These are phyloP conservation scores for Adansonia madagascariensis DNA, from an alignment of 441 rosid genomes.

Conservation along the genomic window DNA sequence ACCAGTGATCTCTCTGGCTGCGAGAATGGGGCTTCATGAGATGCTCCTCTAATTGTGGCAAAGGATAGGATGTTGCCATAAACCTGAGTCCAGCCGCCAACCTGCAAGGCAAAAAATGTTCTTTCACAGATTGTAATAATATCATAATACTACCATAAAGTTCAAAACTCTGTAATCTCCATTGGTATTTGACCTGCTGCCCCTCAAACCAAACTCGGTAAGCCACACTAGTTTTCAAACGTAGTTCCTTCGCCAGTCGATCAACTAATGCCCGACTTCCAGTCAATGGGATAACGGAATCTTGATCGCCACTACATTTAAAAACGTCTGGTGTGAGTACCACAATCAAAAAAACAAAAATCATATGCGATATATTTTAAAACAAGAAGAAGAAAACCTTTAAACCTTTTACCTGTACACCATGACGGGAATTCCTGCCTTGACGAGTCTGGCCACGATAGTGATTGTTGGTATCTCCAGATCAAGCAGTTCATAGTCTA, in stretches of 20 bases:
- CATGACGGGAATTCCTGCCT: conserved; percentile 77
- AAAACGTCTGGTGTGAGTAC: conserved; percentile 10
- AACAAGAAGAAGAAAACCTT: conserved; percentile 12
- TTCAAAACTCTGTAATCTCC: not conserved
- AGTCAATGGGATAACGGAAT: conserved; percentile 90
- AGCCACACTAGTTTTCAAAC: conserved; percentile 70
- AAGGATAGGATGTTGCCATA: conserved; percentile 74
- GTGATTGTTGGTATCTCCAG: conserved; percentile 78
- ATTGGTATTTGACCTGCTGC: conserved; percentile 60
- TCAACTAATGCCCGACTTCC: conserved; percentile 79
- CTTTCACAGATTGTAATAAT: not conserved
- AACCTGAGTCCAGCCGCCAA: conserved; percentile 99
- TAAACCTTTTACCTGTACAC: conserved; percentile 71
- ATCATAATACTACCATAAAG: not conserved
- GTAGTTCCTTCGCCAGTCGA: conserved; percentile 58
- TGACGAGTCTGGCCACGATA: conserved; percentile 59
- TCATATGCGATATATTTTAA: not conserved
- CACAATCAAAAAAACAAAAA: not conserved
- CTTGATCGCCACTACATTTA: conserved; percentile 86
- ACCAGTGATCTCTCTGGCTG: conserved; percentile 94
- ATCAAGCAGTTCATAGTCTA: conserved; percentile 75
- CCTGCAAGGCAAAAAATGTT: conserved; percentile 50
- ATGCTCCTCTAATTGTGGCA: conserved; percentile 96
- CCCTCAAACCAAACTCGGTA: conserved; percentile 95
- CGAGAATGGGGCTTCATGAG: conserved; percentile 96